Base-by-base conservation (phyloP, 495 filamentous ascomycete genomes). In the Rusavskia elegans region DNA sequence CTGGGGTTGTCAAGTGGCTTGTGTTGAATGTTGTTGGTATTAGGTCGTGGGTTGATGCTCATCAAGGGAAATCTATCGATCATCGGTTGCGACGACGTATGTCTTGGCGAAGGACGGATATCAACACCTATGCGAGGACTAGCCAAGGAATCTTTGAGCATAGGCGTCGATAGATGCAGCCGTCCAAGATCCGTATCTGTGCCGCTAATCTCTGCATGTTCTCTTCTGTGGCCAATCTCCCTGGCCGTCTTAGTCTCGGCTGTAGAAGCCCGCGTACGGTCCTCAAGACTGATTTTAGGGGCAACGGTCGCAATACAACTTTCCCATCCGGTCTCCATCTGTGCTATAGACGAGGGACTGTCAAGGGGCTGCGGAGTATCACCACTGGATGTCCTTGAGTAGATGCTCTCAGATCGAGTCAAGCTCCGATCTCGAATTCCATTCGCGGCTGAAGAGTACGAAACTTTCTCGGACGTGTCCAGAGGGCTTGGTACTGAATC, bases 301-400 rank as follows among this genome's bases (percentile, higher is more conserved):
- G 32, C 9, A 7, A 35, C 2, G 13, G 32, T 35, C 32, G 32
- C 19, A 16, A 25, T 16, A 5, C 8, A 29, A 29, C 44, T 3
- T 25, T 16, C 13, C 17, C 44, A 46, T 11, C 44, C 44, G 10
- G 17, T 11, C 44, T 46, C 21, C 23, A 46, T 23, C 11, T 17
- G 17, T 29, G 48, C 14, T n/a, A 53, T 35, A 16, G 55, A 53
- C 7, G 30, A 21, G 38, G 50, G 45, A 36, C 42, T 54, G 13
- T 37, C 49, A 11, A 17, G 41, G 35, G 51, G 52, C 5, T 41
- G 53, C 8, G 67, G 67, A 5, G 70, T 68, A 27, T 68, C 56
- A 21, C 71, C 75, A 51, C 69, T 69, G 27, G 72, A 74, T 9
- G 71, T 72, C 55, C 76, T 67, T 14, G 77, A 81, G 64, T 81